Conservation (phyloP, 2,329 filamentous ascomycete genomes). For the Colletotrichum orbiculare region DNA sequence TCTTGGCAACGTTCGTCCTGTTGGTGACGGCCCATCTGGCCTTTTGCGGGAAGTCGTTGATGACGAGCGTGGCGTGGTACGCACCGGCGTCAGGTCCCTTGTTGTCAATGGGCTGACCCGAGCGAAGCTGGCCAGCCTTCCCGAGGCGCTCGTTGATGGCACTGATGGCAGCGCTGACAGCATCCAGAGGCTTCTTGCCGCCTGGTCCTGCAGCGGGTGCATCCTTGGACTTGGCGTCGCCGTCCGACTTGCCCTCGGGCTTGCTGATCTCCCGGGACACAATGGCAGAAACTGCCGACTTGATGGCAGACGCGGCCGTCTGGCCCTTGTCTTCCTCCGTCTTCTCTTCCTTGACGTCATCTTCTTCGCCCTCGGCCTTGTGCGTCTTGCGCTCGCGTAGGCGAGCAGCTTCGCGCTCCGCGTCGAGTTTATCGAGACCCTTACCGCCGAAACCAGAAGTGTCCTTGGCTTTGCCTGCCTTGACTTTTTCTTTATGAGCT, state of each 20-base stretch:
- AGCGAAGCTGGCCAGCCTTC: slow-evolving; percentile 87
- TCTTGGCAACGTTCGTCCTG: slow-evolving; percentile 97
- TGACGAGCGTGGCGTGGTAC: slow-evolving; percentile 96
- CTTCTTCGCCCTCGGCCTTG: slow-evolving; percentile 86
- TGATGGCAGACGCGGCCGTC: slow-evolving; percentile 73
- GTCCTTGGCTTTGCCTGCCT: slow-evolving; percentile 90
- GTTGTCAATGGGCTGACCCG: slow-evolving; percentile 96
- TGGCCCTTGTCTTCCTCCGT: slow-evolving; percentile 78
- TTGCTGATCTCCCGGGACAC: slow-evolving; percentile 63
- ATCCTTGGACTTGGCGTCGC: slow-evolving; percentile 46
- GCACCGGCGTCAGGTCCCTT: slow-evolving; percentile 97
- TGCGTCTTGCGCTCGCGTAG: slow-evolving; percentile 88
- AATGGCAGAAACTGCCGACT: slow-evolving; percentile 69
- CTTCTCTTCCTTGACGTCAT: slow-evolving; percentile 81
- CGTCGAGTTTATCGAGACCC: slow-evolving; percentile 90
- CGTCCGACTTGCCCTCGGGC: slow-evolving; percentile 47
- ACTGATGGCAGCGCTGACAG: slow-evolving; percentile 89
- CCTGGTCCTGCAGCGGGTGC: slow-evolving; percentile 65
- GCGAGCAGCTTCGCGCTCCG: slow-evolving; percentile 88
- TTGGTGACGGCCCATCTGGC: slow-evolving; percentile 99
- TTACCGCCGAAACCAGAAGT: slow-evolving; percentile 94
- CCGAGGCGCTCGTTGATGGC: slow-evolving; percentile 92
- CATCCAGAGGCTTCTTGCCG: slow-evolving; percentile 78
- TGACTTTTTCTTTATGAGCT: slow-evolving; percentile 88
- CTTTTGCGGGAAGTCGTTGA: slow-evolving; percentile 99